Conservation (phyloP, 2,329 filamentous ascomycete species). For the Aspergillus aculeatus region DNA sequence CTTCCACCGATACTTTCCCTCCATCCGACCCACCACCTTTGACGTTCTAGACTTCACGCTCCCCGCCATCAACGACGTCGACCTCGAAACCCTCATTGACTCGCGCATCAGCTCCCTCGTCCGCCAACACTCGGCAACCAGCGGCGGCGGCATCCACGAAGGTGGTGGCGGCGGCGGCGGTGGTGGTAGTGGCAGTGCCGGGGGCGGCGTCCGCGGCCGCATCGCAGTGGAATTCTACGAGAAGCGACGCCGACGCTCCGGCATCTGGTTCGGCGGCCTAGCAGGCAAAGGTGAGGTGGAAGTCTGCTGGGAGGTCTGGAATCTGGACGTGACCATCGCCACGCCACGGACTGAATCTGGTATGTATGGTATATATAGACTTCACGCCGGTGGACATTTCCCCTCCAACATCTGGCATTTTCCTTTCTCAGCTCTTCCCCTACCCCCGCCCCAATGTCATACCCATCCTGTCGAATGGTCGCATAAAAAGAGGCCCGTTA, state of each 20-base stretch:
- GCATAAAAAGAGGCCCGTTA: no score
- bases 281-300: constrained; percentile 75
- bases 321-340: constrained; percentile 86
- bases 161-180: constrained; percentile 44
- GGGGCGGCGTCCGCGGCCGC: constrained; percentile 67
- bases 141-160: constrained; percentile 33
- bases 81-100: constrained; percentile 91
- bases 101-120: constrained; percentile 77
- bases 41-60: constrained; percentile 89
- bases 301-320: constrained; percentile 96
- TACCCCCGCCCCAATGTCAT: no score
- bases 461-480: no score
- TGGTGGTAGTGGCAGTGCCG: constrained; percentile 18
- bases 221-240: constrained; percentile 93
- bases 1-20: constrained; percentile 96
- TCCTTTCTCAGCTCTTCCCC: no score
- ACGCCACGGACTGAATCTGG: constrained; percentile 85
- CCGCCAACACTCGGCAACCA: constrained; percentile 68
- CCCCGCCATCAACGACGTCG: constrained; percentile 82
- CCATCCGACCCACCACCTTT: constrained; percentile 75
- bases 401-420: no score
- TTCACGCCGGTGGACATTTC: no score
- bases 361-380: constrained; percentile 44
- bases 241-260: constrained; percentile 78
- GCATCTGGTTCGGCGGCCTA: constrained; percentile 61